Conservation (phyloP, 345 rosid species). For the Laguncularia racemosa region DNA sequence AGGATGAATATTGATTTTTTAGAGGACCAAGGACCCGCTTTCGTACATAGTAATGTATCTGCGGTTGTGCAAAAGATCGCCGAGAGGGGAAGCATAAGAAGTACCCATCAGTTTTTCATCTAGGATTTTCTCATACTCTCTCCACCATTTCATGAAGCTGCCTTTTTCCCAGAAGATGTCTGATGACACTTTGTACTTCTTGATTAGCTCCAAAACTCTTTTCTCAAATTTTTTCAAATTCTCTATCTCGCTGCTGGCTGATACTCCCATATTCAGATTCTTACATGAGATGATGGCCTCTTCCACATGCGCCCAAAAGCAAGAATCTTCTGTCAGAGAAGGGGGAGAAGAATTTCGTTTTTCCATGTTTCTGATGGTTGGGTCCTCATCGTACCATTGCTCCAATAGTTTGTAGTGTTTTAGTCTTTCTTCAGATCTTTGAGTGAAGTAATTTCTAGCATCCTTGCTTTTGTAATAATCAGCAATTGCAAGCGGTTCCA, state of each 20-base stretch:
- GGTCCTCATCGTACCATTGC: constrained; percentile 27
- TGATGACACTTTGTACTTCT: constrained; percentile 42
- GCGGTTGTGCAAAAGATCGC: constrained; percentile 34
- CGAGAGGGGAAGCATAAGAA: constrained; percentile 17
- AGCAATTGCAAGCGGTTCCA: constrained; percentile 80
- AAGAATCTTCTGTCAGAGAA: constrained; percentile 49
- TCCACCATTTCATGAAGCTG: constrained; percentile 78
- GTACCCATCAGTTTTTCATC: constrained; percentile 4
- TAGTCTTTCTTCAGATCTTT: constrained; percentile 16
- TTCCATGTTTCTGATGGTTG: not conserved
- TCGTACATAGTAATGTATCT: not conserved
- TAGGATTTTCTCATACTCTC: constrained; percentile 23
- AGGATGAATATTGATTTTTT: no score
- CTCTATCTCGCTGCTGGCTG: not conserved
- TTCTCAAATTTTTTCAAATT: constrained; percentile 27
- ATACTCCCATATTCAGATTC: not conserved
- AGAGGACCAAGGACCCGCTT: no score
- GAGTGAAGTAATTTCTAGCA: constrained; percentile 14
- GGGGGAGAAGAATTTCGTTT: constrained; percentile 17
- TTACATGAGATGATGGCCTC: constrained; percentile 36
- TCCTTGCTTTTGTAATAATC: constrained; percentile 30
- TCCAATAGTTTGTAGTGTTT: constrained; percentile 39
- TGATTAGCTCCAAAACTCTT: constrained; percentile 31
- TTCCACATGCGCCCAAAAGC: constrained; percentile 81
- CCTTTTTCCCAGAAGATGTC: constrained; percentile 52